Evolutionary conservation across 257 asterid genomes (phyloP).

Genomic region (Rhazya stricta): DNA sequence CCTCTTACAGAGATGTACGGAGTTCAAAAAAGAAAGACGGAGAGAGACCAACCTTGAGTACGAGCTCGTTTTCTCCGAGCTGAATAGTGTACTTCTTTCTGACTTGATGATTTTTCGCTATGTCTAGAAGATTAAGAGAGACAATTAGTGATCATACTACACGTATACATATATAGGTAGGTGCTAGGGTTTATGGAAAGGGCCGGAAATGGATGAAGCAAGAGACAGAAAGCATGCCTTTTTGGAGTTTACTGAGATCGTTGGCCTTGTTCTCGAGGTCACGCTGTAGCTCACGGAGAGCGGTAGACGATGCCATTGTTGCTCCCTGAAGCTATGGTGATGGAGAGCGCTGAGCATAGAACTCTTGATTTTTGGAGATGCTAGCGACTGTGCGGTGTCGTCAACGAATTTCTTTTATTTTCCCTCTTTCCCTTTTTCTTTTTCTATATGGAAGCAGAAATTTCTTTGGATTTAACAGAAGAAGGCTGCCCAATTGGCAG

Average conservation of each 20-base stretch:
- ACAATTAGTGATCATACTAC: background rate
- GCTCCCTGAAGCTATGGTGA: background rate
- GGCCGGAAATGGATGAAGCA: background rate
- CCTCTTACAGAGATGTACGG: background rate
- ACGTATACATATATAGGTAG: background rate
- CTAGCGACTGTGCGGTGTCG: background rate
- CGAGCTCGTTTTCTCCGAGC: conserved; percentile 96
- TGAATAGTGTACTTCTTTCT: conserved; percentile 87
- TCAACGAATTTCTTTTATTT: background rate
- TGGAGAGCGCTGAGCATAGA: too few relatives aligned
- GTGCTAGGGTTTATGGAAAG: conserved; percentile 6
- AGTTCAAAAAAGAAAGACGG: background rate
- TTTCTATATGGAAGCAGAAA: too few relatives aligned
- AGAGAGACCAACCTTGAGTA: conserved; percentile 62
- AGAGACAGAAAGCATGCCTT: conserved; percentile 33
- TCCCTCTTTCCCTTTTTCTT: too few relatives aligned
- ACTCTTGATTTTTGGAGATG: background rate
- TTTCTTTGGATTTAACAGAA: too few relatives aligned
- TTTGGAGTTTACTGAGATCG: conserved; percentile 74
- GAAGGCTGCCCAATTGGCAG: too few relatives aligned
- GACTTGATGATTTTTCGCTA: conserved; percentile 82
- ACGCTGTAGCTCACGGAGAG: conserved; percentile 62
- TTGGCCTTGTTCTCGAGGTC: conserved; percentile 88
- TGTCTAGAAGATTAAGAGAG: conserved; percentile 31
- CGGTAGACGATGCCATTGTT: conserved; percentile 37